Evolutionary conservation across 805 yeast species (phyloP).

Genomic region (Yamadazyma takamatsuzukensis): DNA sequence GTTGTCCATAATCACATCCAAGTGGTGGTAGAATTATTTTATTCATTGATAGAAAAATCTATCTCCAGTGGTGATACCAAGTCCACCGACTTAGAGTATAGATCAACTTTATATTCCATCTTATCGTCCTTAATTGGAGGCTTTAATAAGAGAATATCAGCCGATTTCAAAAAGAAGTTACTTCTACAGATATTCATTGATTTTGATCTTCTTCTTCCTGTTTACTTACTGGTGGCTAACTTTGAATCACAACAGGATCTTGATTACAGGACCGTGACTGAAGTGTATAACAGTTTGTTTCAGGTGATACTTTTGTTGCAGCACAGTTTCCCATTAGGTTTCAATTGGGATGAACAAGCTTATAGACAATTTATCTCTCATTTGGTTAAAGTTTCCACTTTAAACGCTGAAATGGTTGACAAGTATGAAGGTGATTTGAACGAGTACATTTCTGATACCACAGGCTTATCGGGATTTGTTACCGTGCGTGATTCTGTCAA

Average conservation of each 20-base stretch:
- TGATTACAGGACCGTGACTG: no score
- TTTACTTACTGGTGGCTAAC: no score
- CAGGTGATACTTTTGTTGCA: constrained; percentile 31
- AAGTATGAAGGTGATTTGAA: constrained; percentile 64
- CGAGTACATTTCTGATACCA: constrained; percentile 65
- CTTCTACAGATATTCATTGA: constrained; percentile 19
- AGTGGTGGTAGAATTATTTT: constrained; percentile 15
- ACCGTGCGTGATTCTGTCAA: constrained; percentile 59
- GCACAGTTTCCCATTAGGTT: constrained; percentile 17
- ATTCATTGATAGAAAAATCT: constrained; percentile 15
- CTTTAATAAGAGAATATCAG: constrained; percentile 23
- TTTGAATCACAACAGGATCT: no score
- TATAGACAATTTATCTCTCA: constrained; percentile 23
- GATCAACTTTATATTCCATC: constrained; percentile 26
- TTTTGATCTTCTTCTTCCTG: constrained; percentile 12
- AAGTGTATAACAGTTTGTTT: no score
- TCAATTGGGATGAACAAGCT: constrained; percentile 9
- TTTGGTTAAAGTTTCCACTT: constrained; percentile 37
- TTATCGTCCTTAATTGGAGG: constrained; percentile 21
- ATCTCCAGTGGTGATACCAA: constrained; percentile 3
- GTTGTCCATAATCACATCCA: constrained; percentile 29
- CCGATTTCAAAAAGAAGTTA: constrained; percentile 13
- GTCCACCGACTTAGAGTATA: constrained; percentile 4
- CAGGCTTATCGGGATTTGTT: constrained; percentile 57
- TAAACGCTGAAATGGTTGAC: constrained; percentile 41